phyloP scores from a whole-genome alignment of 768 basidiomycete species.

The Sporobolomyces roseus region DNA sequence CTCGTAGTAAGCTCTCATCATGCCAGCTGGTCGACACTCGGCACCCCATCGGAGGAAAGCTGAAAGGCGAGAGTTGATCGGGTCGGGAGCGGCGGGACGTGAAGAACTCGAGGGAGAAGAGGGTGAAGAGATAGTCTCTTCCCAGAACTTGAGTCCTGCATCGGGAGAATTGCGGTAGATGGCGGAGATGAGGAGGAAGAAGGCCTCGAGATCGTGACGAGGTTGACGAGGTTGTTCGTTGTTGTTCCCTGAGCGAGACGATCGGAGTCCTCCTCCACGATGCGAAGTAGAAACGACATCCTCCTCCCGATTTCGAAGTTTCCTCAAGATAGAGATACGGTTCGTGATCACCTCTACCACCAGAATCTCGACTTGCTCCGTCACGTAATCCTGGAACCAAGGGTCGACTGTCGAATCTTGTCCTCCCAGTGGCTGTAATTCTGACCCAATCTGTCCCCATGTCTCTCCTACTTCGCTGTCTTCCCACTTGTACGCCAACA shows the following conservation, averaged over 20 bases:
- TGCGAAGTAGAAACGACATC: conserved; percentile 71
- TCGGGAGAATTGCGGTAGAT: conserved; percentile 72
- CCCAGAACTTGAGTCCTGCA: conserved; percentile 81
- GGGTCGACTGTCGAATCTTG: conserved; percentile 40
- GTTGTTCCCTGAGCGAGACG: conserved; percentile 18
- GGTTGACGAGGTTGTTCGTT: conserved; percentile 52
- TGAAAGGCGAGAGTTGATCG: conserved; percentile 56
- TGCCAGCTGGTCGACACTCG: conserved; percentile 64
- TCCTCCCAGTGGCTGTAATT: conserved; percentile 20
- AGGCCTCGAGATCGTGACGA: conserved; percentile 76
- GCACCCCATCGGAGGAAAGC: conserved; percentile 87
- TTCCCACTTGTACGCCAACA: conserved; percentile 58
- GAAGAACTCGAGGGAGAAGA: not conserved
- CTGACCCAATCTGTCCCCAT: conserved; percentile 23
- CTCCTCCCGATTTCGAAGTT: conserved; percentile 82
- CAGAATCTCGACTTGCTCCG: conserved; percentile 66
- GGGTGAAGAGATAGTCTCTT: conserved; percentile 47
- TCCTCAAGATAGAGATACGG: conserved; percentile 47
- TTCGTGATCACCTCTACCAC: conserved; percentile 56
- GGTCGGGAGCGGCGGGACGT: not conserved
- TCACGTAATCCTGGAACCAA: conserved; percentile 58
- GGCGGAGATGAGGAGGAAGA: conserved; percentile 77
- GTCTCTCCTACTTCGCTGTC: conserved; percentile 50
- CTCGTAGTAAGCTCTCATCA: conserved; percentile 77
- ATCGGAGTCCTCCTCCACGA: conserved; percentile 50